phyloP scores from a whole-genome alignment of 2,329 filamentous ascomycete species.

The Fusarium gaditjirri region DNA sequence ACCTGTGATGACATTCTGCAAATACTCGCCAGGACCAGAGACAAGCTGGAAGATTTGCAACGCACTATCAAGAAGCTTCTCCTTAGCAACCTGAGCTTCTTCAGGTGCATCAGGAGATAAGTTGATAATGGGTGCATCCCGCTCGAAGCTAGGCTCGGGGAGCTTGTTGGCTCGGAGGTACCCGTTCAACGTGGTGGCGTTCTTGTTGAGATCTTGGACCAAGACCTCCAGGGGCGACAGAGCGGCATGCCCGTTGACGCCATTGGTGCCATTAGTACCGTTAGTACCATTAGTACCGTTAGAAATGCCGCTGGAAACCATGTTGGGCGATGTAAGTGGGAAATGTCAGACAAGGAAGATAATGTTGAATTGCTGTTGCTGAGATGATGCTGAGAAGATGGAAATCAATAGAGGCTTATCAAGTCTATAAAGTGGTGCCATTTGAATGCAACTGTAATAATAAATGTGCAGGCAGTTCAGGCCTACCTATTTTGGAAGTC shows the following conservation, averaged over 20 bases:
- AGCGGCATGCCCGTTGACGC: background rate
- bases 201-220: background rate
- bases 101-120: background rate
- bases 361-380: background rate
- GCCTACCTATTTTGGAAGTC: background rate
- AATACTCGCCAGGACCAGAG: background rate
- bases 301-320: background rate
- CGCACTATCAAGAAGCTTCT: background rate
- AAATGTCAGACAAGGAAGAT: background rate
- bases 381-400: background rate
- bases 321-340: background rate
- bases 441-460: background rate
- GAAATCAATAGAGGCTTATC: background rate
- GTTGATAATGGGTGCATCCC: background rate
- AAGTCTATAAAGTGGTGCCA: background rate
- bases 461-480: rapidly evolving
- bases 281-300: background rate
- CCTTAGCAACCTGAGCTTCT: background rate
- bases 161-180: background rate
- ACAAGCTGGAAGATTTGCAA: background rate
- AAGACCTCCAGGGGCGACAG: background rate
- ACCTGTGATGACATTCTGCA: background rate
- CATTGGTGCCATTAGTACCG: background rate
- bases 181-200: background rate
- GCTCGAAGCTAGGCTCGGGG: background rate